A percentile compares a stretch with the other conserved stretches of the same genome.
Conservation (phyloP, 2,329 filamentous ascomycete species). For the Calonectria pteridis region DNA sequence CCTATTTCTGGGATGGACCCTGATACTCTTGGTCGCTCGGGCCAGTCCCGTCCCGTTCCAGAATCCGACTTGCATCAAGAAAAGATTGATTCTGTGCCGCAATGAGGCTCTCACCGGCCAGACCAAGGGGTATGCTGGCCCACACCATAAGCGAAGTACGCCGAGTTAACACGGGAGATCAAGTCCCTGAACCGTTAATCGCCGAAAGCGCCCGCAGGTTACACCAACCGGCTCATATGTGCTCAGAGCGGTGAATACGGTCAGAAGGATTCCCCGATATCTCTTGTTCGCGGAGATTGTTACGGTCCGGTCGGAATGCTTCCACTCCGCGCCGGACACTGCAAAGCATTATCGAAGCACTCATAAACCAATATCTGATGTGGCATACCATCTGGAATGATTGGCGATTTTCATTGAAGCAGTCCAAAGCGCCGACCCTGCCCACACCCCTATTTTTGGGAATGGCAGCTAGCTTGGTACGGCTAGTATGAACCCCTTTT, state of each 20-base stretch:
- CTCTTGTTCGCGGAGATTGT: not conserved
- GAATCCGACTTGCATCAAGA: not conserved
- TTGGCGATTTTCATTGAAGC: not conserved
- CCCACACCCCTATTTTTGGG: not conserved
- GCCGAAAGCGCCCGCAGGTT: not conserved
- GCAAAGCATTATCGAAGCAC: not conserved
- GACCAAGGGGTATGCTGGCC: not conserved
- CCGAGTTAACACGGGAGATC: not conserved
- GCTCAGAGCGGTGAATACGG: not conserved
- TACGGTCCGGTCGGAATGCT: fast-evolving
- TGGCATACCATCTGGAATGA: not conserved
- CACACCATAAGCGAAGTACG: not conserved
- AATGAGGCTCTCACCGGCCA: too few relatives aligned
- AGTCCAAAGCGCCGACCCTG: not conserved
- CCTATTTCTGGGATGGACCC: too few relatives aligned
- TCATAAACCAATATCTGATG: not conserved
- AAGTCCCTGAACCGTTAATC: not conserved
- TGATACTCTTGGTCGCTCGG: too few relatives aligned
- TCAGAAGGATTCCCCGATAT: not conserved
- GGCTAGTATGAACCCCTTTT: too few relatives aligned
- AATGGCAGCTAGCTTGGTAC: not conserved
- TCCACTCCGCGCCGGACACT: not conserved
- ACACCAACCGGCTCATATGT: not conserved
- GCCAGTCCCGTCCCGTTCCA: not conserved
- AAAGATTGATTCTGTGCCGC: not conserved